Base-by-base conservation (phyloP, 306 rosid genomes). In the Mimosa pudica region DNA sequence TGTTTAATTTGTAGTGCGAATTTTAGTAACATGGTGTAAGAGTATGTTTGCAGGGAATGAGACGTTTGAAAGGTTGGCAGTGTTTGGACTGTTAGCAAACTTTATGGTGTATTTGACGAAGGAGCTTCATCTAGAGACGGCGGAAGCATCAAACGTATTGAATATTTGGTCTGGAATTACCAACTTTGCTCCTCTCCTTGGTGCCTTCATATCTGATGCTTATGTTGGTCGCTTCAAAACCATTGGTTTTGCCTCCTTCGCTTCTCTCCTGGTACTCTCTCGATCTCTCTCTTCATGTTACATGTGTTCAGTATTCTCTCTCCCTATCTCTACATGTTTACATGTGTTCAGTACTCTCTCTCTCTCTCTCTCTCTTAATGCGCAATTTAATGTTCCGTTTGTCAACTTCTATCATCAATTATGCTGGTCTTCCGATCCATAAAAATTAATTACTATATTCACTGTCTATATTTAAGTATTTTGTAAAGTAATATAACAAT, bases 131-230 rank as follows among this genome's bases (percentile, higher is more conserved):
- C 41, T 94, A 82, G 87, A 88, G 2, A 93, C 88, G 77, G 97
- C 91, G n/a, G 35, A 54, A 1, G 98, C 98, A 33, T 44, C 92
- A 41, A 92, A 85, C 77, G 44, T 92, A 30, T 0, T 90, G 8
- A 77, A 66, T 78, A 0, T 87, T 20, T 94, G 97, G 98, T 13
- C 10, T 41, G 94, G 95, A 1, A 5, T 92, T 8, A 20, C 89
- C 47, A 89, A 82, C 84, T 89, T 92, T 60, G 82, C 64, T 0
- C 97, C 98, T 0, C 60, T 94, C 3, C 0, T 89, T 10, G 98
- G 97, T 45, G 98, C 98, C 41, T 94, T 85, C 83, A 63, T 94
- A 81, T 88, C 97, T 65, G 97, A 92, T 7, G 89, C 97, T 12
- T 92, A 86, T 33, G 44, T 81, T 1, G 98, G 98, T 61, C 92